Evolutionary conservation across 257 asterid genomes (phyloP).

Genomic region (Solanum dulcamara): DNA sequence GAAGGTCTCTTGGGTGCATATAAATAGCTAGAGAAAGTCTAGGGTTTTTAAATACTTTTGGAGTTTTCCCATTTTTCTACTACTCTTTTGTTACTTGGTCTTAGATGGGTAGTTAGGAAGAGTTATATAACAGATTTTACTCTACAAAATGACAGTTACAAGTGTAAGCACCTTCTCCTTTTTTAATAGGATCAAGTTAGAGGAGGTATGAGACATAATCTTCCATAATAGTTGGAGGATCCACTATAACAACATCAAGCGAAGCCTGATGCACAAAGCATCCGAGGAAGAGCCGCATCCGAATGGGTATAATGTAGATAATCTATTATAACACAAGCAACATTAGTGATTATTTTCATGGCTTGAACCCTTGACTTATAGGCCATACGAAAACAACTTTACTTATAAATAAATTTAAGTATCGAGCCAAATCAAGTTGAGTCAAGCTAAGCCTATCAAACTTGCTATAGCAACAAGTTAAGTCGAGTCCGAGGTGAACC

Average conservation of each 20-base stretch:
- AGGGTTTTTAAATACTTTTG: constrained; percentile 34
- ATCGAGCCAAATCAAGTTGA: not conserved
- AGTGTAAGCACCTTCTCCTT: not conserved
- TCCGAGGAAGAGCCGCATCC: not conserved
- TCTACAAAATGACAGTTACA: not conserved
- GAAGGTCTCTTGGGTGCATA: constrained; percentile 53
- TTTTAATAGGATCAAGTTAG: not conserved
- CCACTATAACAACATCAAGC: not conserved
- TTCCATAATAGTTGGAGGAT: not conserved
- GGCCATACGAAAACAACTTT: not conserved
- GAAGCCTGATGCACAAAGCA: not conserved
- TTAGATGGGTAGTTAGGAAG: constrained; percentile 14
- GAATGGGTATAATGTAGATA: not conserved
- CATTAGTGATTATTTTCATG: not conserved
- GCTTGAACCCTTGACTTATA: not conserved
- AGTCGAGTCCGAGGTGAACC: not conserved
- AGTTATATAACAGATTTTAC: constrained; percentile 1
- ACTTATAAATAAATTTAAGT: not conserved
- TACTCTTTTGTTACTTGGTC: constrained; percentile 12
- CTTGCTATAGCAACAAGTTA: not conserved
- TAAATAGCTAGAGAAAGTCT: constrained; percentile 55
- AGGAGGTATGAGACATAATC: not conserved
- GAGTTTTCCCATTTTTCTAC: constrained; percentile 21
- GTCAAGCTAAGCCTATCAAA: not conserved
- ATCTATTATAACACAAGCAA: not conserved